Evolutionary conservation across 306 rosid genomes (phyloP).

Genomic region (Carpinus viminea): DNA sequence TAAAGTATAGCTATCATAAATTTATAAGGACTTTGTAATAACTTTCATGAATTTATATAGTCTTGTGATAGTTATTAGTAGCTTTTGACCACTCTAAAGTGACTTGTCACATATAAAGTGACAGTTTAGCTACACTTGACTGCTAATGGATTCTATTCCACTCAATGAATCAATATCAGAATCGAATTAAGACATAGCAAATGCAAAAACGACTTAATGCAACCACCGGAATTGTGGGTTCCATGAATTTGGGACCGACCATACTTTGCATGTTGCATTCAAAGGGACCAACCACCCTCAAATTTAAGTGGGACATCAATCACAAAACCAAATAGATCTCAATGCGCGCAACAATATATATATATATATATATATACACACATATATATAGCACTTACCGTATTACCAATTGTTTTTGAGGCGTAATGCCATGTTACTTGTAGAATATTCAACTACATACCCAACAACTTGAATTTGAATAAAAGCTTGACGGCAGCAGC

Average conservation of each 20-base stretch:
- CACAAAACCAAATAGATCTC: no score
- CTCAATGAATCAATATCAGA: not conserved
- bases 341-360: no score
- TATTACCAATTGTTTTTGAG: not conserved
- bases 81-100: no score
- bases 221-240: not conserved
- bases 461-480: not conserved
- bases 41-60: no score
- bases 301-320: no score
- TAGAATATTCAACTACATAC: not conserved
- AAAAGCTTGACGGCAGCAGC: not conserved
- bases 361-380: no score
- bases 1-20: no score
- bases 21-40: no score
- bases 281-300: not conserved
- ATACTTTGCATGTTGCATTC: not conserved
- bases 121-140: not conserved
- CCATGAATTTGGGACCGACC: not conserved
- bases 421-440: not conserved
- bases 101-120: not conserved
- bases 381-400: not conserved
- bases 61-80: no score
- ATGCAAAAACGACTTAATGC: not conserved
- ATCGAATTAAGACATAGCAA: not conserved
- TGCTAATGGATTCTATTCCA: not conserved